Evolutionary conservation across 1,139 yeast genomes (phyloP), one percentile per base, ranked within the genome.

Genomic region (Zygoascus hellenicus): DNA sequence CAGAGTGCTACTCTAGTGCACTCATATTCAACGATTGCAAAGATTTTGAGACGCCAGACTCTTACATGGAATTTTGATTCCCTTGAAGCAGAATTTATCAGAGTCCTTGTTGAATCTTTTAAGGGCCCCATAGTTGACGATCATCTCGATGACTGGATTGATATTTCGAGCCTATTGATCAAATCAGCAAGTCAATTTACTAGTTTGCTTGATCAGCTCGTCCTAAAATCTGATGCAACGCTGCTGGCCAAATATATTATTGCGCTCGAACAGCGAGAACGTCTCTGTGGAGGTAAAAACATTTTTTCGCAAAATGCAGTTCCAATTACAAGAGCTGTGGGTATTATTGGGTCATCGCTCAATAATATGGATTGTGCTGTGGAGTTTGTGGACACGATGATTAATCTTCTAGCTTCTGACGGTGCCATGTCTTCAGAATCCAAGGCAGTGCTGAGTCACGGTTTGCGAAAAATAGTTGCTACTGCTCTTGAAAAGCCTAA

Each of bases 11-110:
- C 30, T 9, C 43, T 41, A 32, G 13, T 32, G n/a, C 31, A 33
- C 10, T 33, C 38, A 2, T 41, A 32, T 16, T 19, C 22, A 16
- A 14, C 32, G 2, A 41, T 41, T n/a, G 19, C 38, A 1, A 30
- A 28, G 14, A 41, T 41, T 7, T 13, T 41, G n/a, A 41, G 28
- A 13, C 19, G 43, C n/a, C 43, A 41, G 37, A 37, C 26, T 14
- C 9, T 41, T 5, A 41, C 38, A 22, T 41, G 43, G 43, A 26
- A 41, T 28, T 41, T 41, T 13, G 32, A 30, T 5, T 36, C 43
- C 2, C 10, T 41, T n/a, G 43, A 41, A 10, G 31, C 16, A 3
- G 43, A 41, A 37, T 34, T 41, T 7, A 41, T 28, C 11, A 37
- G 30, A 32, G 13, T 41, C 33, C 19, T 41, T 1, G 31, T 19